Evolutionary conservation across 352 stramenopile species (phyloP).

Genomic region (Globisporangium spiculum): DNA sequence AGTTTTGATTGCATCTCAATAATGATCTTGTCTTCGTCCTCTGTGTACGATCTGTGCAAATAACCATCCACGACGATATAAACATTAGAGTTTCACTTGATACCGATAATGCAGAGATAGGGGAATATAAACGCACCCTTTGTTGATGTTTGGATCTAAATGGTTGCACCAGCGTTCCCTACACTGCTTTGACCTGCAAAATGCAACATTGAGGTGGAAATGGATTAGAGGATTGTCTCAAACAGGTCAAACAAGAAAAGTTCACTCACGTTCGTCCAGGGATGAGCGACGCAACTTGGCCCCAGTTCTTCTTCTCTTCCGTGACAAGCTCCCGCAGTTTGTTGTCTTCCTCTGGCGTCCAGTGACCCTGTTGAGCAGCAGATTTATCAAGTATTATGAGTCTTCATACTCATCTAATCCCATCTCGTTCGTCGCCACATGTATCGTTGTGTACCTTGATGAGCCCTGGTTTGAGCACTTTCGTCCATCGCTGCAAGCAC

Average conservation of each 20-base stretch:
- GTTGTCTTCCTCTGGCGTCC: conserved; percentile 89
- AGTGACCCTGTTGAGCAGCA: conserved; percentile 71
- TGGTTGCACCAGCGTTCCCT: conserved; percentile 92
- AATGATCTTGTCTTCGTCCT: conserved; percentile 92
- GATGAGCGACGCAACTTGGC: conserved; percentile 80
- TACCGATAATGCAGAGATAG: too few species aligned
- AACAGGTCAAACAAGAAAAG: not conserved
- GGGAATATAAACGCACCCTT: conserved; percentile 57
- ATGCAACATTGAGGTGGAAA: not conserved
- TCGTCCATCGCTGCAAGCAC: conserved; percentile 92
- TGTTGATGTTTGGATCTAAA: conserved; percentile 91
- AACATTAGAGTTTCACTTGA: not conserved
- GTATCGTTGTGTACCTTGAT: conserved; percentile 73
- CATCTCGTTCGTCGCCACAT: conserved; percentile 4
- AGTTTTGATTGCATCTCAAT: conserved; percentile 91
- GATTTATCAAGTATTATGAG: not conserved
- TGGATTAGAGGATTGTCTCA: not conserved
- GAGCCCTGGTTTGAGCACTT: conserved; percentile 91
- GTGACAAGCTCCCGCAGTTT: conserved; percentile 83
- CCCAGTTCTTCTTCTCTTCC: conserved; percentile 90
- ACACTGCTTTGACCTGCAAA: conserved; percentile 88
- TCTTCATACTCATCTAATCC: not conserved
- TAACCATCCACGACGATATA: not conserved
- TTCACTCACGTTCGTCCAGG: conserved; percentile 75
- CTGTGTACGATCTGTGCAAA: conserved; percentile 66